A percentile compares a stretch with the other conserved stretches of the same genome.
phyloP scores from a whole-genome alignment of 805 yeast genomes.

The Candida fluviatilis region DNA sequence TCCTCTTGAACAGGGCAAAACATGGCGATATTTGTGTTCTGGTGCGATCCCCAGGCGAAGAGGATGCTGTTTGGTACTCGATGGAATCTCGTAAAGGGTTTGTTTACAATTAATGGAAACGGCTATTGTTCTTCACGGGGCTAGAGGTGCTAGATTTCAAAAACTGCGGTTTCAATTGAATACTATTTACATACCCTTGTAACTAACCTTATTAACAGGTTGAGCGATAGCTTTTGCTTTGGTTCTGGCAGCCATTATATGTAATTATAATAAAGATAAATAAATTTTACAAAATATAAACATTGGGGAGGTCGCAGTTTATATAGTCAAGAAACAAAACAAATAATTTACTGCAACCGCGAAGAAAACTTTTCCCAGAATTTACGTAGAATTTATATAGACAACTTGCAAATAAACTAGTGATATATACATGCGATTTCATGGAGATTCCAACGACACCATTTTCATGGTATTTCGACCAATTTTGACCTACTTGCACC shows the following conservation, averaged over 20 bases:
- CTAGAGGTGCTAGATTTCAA: too few relatives aligned
- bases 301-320: neutral
- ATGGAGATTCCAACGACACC: neutral
- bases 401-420: neutral
- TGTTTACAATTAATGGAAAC: too few relatives aligned
- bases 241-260: conserved; percentile 34
- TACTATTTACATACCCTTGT: conserved; percentile 39
- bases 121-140: too few relatives aligned
- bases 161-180: too few relatives aligned
- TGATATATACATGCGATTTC: neutral
- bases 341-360: neutral
- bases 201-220: conserved; percentile 31
- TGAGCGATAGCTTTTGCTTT: conserved; percentile 21
- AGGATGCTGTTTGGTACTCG: too few relatives aligned
- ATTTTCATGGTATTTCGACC: neutral
- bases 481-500: neutral
- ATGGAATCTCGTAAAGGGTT: too few relatives aligned
- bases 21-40: too few relatives aligned
- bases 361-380: neutral
- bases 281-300: neutral
- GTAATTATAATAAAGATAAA: conserved; percentile 4
- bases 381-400: too few relatives aligned
- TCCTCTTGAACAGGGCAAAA: too few relatives aligned
- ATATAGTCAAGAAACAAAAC: neutral
- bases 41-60: too few relatives aligned